Evolutionary conservation across 441 rosid species (phyloP), one percentile per base, ranked within the genome.

Genomic region (Theobroma grandiflorum): DNA sequence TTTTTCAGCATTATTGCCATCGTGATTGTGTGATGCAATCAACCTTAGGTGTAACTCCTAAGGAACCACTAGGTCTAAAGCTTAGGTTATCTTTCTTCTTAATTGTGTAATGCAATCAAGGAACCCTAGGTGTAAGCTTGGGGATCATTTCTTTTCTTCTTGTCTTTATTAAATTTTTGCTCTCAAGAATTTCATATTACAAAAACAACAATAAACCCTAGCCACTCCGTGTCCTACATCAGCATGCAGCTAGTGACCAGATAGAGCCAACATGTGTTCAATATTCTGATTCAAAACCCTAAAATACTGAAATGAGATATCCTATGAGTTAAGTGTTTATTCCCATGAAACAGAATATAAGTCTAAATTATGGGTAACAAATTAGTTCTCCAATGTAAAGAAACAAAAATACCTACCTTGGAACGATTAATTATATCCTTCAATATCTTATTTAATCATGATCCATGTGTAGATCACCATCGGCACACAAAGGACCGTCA

Each of bases 351-450:
- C 11, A 67, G n/a, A 47, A 59, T 71, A 12, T 59, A 16, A 59
- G 77, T 61, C 47, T 71, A 63, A 10, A 67, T 50, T 38, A 71
- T 11, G 22, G 38, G 42, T 16, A 79, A 14, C 20, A 45, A 80
- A 16, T 75, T 7, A 79, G 71, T 63, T 62, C 9, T 69, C 71
- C 42, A 64, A 63, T 72, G 35, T 61, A 62, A 55, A 78, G 58
- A 76, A 65, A 76, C 31, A 74, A 79, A 53, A 75, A 49, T 62
- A 62, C 42, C 42, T 83, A 93, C 98, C 93, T 95, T 95, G 72
- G 90, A 95, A 38, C 98, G 98, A 77, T 94, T 95, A 81, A 94
- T 94, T 79, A 95, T 91, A 84, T 95, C 98, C 88, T 95, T 95
- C 88, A 94, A 82, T 76, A 95, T 95, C 88, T 95, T 95, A 88